Evolutionary conservation across 2,329 filamentous ascomycete species (phyloP), one percentile per base, ranked within the genome.

Genomic region (Aspergillus quadricinctus): DNA sequence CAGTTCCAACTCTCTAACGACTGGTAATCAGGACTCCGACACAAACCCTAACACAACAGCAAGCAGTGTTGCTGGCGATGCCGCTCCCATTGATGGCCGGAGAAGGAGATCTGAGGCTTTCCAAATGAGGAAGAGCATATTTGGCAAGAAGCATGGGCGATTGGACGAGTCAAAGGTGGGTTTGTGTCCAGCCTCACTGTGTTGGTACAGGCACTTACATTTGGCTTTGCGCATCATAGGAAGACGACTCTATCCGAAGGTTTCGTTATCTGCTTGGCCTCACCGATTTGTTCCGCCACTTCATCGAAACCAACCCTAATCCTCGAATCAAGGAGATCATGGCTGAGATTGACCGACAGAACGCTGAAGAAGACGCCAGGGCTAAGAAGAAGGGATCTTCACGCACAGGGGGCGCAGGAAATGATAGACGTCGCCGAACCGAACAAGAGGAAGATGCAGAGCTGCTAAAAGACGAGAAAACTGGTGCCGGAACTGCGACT

Each of bases 381-480:
- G 81, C 81, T 9, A 91, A 90, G 75, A 91, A 90, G 74, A 92
- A 92, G 65, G 87, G 83, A 41, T 85, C 85, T 52, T 81, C 85
- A 58, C 88, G 93, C 64, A 90, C 95, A 73, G 92, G 93, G 56
- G 93, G 93, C 56, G 92, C 92, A 31, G 85, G 83, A 56, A 88
- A 82, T 50, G 89, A 90, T 55, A 83, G 91, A 62, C 85, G 88
- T 64, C 87, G 94, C 68, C 88, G 93, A 70, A 99, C 94, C 1
- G 94, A 99, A 74, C 92, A 96, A 67, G 94, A 99, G 72, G 94
- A 99, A 79, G 94, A 99, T 70, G 94, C 92, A 2, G 95, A 99
- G 76, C 79, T 89, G 57, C 70, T 88, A 62, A 76, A 92, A 66
- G 93, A 97, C 68, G 94, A 97, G 77, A 94, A 92, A 75, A 87